phyloP scores from a whole-genome alignment of 129 eudicot genomes.

The Flaveria trinervia region DNA sequence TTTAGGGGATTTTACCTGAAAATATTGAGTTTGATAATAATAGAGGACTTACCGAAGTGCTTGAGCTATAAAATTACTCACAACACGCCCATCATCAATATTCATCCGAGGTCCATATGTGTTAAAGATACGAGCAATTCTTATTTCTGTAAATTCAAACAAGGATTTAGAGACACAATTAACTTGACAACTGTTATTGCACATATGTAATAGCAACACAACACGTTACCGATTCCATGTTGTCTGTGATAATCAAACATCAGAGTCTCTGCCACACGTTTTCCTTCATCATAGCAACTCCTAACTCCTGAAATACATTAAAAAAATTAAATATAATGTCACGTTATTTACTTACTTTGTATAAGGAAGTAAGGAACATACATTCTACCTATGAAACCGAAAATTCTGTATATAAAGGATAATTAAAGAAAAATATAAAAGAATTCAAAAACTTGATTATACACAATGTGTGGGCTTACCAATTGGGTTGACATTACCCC shows the following conservation, averaged over 20 bases:
- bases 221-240: constrained; percentile 63
- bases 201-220: not conserved
- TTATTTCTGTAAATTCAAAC: constrained; percentile 45
- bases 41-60: constrained; percentile 56
- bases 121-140: constrained; percentile 81
- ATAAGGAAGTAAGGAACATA: not conserved
- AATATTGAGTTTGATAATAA: not conserved
- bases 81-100: constrained; percentile 88
- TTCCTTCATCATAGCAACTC: constrained; percentile 83
- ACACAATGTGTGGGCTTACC: constrained; percentile 47
- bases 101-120: constrained; percentile 91
- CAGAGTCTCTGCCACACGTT: constrained; percentile 80
- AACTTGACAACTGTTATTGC: constrained; percentile 18
- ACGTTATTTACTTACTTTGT: not conserved
- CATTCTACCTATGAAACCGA: no score
- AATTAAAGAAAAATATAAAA: not conserved
- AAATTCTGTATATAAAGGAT: no score
- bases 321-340: not conserved
- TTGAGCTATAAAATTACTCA: constrained; percentile 87
- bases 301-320: constrained; percentile 53
- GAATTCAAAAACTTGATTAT: not conserved
- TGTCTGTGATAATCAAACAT: constrained; percentile 87
- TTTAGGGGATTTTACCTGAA: not conserved
- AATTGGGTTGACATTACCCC: constrained; percentile 97
- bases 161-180: not conserved